These are phyloP conservation scores for Boletus rubescentipes DNA, from an alignment of 768 basidiomycete species.

Conservation along the genomic window DNA sequence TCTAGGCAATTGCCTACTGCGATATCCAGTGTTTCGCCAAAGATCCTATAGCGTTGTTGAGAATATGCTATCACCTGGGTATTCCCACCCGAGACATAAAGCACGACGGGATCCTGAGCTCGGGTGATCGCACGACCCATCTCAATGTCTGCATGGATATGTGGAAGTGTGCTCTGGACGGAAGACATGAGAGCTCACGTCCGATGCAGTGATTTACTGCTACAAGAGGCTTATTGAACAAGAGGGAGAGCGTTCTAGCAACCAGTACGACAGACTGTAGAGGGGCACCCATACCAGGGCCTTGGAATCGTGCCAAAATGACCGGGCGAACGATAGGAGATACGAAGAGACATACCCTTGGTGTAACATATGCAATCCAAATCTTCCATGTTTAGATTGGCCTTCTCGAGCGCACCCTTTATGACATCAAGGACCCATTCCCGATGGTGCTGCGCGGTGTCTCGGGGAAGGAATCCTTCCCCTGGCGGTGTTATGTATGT, in stretches of 20 bases:
- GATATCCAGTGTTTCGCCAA: slow-evolving; percentile 98
- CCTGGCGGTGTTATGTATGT: slow-evolving; percentile 99
- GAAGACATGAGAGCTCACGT: slow-evolving; percentile 52
- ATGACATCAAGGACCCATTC: slow-evolving; percentile 88
- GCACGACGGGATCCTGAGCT: slow-evolving; percentile 91
- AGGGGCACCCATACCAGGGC: slow-evolving; percentile 99
- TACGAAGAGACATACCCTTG: slow-evolving; percentile 63
- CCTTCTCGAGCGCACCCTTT: slow-evolving; percentile 67
- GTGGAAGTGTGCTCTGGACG: background rate
- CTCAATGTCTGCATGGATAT: slow-evolving; percentile 76
- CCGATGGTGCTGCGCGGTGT: slow-evolving; percentile 94
- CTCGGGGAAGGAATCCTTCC: slow-evolving; percentile 93
- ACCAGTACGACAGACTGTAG: slow-evolving; percentile 93
- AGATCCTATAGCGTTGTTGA: slow-evolving; percentile 94
- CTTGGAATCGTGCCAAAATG: slow-evolving; percentile 39
- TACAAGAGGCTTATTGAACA: slow-evolving; percentile 89
- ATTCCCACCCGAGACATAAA: slow-evolving; percentile 98
- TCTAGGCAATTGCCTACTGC: slow-evolving; percentile 99
- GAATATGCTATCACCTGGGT: slow-evolving; percentile 99
- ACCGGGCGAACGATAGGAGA: background rate
- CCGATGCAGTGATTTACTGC: slow-evolving; percentile 99
- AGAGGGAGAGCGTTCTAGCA: slow-evolving; percentile 83
- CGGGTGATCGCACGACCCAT: slow-evolving; percentile 96
- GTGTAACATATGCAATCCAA: slow-evolving; percentile 97
- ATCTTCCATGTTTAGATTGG: slow-evolving; percentile 68